Conservation (phyloP, 805 yeast genomes). For the Candida mattraensis region DNA sequence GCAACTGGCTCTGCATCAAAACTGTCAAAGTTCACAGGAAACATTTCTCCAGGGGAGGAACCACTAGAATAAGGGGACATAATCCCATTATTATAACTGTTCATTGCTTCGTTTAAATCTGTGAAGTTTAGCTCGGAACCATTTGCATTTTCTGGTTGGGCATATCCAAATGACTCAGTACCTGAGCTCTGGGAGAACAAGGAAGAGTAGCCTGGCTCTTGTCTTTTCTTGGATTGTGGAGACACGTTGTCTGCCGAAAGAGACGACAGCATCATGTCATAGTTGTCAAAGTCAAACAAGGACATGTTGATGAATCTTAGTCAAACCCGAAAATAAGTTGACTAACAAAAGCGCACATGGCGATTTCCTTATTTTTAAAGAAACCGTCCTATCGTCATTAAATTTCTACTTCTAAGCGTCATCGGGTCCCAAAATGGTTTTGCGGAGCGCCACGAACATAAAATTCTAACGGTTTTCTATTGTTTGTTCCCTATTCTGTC, state of each 20-base stretch:
- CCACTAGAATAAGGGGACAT: conserved; percentile 38
- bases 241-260: conserved; percentile 12
- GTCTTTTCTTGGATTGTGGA: too few species aligned
- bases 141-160: conserved; percentile 15
- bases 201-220: too few species aligned
- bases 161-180: too few species aligned
- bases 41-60: conserved; percentile 38
- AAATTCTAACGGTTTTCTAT: too few species aligned
- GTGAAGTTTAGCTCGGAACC: conserved; percentile 31
- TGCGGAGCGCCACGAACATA: too few species aligned
- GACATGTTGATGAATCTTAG: conserved; percentile 20
- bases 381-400: too few species aligned
- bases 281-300: conserved; percentile 31
- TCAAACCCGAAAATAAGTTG: neutral
- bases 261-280: conserved; percentile 31
- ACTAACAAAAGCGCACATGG: neutral
- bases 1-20: conserved; percentile 5
- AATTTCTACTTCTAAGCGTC: too few species aligned
- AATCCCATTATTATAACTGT: conserved; percentile 31
- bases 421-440: too few species aligned
- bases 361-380: too few species aligned
- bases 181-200: too few species aligned
- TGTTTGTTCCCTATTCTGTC: too few species aligned
- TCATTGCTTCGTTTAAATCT: conserved; percentile 33
- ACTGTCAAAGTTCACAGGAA: conserved; percentile 20